phyloP scores from a whole-genome alignment of 768 basidiomycete genomes.

The Psilocybe sp. region DNA sequence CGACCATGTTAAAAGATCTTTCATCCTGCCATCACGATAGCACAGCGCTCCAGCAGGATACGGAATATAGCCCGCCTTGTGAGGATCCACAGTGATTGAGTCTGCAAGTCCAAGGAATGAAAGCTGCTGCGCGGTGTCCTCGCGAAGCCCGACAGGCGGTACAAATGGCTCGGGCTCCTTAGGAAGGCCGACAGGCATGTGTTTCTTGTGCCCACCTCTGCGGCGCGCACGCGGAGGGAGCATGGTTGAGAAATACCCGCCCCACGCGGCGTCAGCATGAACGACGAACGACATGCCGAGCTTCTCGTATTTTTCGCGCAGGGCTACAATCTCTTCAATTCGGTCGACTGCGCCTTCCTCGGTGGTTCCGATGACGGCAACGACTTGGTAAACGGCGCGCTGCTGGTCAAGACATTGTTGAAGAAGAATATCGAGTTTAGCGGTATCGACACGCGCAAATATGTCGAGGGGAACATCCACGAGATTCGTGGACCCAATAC shows the following conservation, averaged over 20 bases:
- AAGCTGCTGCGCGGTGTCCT: constrained; percentile 27
- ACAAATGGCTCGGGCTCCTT: not conserved
- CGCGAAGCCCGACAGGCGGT: constrained; percentile 6
- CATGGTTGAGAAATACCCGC: constrained; percentile 36
- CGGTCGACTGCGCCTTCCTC: constrained; percentile 44
- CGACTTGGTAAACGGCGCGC: constrained; percentile 34
- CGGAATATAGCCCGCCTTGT: constrained; percentile 41
- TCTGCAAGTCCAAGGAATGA: constrained; percentile 25
- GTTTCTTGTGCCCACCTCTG: no score
- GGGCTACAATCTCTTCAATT: constrained; percentile 29
- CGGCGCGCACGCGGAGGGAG: no score
- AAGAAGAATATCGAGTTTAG: constrained; percentile 21
- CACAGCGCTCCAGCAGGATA: constrained; percentile 40
- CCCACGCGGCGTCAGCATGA: constrained; percentile 40
- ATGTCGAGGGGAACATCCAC: constrained; percentile 32
- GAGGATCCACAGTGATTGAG: constrained; percentile 38
- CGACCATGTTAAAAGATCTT: constrained; percentile 31
- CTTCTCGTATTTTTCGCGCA: constrained; percentile 24
- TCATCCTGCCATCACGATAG: constrained; percentile 35
- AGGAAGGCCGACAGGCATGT: no score
- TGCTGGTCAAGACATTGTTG: constrained; percentile 25
- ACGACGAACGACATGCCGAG: constrained; percentile 11
- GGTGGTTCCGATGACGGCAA: constrained; percentile 41
- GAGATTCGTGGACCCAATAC: constrained; percentile 40
- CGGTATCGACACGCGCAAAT: constrained; percentile 31